Base-by-base conservation (phyloP, 768 basidiomycete species). In the Serendipita indica region DNA sequence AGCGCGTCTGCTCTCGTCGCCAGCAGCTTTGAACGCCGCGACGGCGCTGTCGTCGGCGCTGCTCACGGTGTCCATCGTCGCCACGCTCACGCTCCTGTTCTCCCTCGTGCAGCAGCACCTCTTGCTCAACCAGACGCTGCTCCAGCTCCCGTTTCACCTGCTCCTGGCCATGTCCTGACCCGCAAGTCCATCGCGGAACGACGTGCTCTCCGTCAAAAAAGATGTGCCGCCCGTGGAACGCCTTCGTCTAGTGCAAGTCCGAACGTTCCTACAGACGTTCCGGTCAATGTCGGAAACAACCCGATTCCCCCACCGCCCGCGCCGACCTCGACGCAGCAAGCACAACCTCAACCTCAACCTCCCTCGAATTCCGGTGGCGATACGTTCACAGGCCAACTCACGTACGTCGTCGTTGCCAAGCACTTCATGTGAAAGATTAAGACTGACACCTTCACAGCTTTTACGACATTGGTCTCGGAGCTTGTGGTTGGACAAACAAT, bases 401-500 rank as follows among this genome's bases (percentile, higher is more conserved):
- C 41, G 22, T 81, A 81, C 18, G 73, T 70, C 0, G 76, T 59
- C 63, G 64, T 1, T 82, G 84, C 16, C 65, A 80, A 60, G 79
- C 75, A 30, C 60, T 57, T 3, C 39, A 3, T 60, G 33, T 60
- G 45, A 27, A 46, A 39, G 37, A 39, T 13, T 13, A 39, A 39
- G 18, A 22, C 59, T 46, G 28, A 57, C 30, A 43, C 49, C 39
- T 57, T 56, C 16, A 6, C 6, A 83, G 82, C 34, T 83, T 69
- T 69, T 83, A 81, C 64, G 65, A 60, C 20, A 75, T 81, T 60
- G 83, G 82, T 57, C 74, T 83, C 39, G 81, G 80, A 58, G 75
- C 83, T 6, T 85, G 83, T 66, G 83, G 82, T 46, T 74, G 77
- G 63, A 72, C 70, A 45, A 83, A 81, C 71, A 62, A n/a, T 6